phyloP scores from a whole-genome alignment of 2,329 filamentous ascomycete genomes.

The Alternaria panax region DNA sequence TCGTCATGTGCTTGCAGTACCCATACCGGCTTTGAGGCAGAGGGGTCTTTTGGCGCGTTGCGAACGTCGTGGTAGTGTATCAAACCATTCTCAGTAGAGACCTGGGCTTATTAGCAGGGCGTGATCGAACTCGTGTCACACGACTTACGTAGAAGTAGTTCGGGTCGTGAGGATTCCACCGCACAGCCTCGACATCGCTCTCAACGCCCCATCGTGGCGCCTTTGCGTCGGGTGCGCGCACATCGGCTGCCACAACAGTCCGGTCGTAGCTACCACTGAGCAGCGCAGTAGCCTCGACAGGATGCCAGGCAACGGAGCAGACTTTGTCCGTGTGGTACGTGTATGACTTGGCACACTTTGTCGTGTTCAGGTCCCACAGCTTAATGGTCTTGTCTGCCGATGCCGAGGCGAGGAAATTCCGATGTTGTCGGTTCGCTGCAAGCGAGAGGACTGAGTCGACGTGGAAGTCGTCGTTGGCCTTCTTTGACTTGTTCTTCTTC shows the following conservation, averaged over 20 bases:
- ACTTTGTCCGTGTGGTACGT: constrained; percentile 97
- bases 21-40: constrained; percentile 86
- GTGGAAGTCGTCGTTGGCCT: constrained; percentile 90
- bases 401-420: constrained; percentile 91
- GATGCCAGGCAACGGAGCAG: constrained; percentile 94
- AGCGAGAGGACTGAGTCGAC: constrained; percentile 92
- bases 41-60: constrained; percentile 74
- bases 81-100: constrained; percentile 86
- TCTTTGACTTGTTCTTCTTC: constrained; percentile 89
- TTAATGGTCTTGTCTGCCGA: constrained; percentile 98
- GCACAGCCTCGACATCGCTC: constrained; percentile 90
- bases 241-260: constrained; percentile 92
- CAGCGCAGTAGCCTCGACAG: constrained; percentile 83
- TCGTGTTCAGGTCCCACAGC: constrained; percentile 93
- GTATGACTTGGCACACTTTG: constrained; percentile 95
- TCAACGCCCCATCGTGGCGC: constrained; percentile 90
- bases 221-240: constrained; percentile 87
- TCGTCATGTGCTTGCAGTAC: constrained; percentile 94
- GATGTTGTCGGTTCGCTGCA: constrained; percentile 89
- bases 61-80: constrained; percentile 92
- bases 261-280: constrained; percentile 95
- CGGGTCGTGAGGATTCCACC: constrained; percentile 90
- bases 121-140: not conserved
- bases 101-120: constrained; percentile 38
- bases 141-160: constrained; percentile 86